Base-by-base conservation (phyloP, 2,329 filamentous ascomycete genomes). In the Penicillium sp. region DNA sequence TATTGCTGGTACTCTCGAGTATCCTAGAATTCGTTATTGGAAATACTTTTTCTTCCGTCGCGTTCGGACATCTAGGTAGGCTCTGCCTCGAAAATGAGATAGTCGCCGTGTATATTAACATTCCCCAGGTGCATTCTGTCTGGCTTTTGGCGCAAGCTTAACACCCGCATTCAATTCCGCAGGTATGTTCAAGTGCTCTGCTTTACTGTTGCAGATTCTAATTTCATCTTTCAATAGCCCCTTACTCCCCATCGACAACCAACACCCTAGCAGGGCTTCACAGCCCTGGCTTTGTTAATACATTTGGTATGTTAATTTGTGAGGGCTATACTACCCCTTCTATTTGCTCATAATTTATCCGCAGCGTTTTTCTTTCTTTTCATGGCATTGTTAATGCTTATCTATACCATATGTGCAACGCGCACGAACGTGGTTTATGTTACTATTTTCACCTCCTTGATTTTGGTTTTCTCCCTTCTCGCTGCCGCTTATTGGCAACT, bases 21-120 rank as follows among this genome's bases (percentile, higher is more conserved):
- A 46, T 71, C 12, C 62, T 69, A 24, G 68, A 72, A 44, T 72
- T 70, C 44, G 45, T 73, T 34, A 55, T 72, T 18, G 68, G 68
- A 39, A 71, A 71, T 27, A 67, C 63, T 5, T 64, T 65, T 34
- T 56, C 63, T 9, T 65, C 60, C 21, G 52, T 67, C 33, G 63
- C 65, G 7, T 67, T 67, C 30, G 52, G 52, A 23, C 52, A 55
- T 30, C 34, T 55, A 2, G 52, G 52, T 55, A 49, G 26, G 41
- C n/a, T 27, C 3, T 23, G 5, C 3, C 17, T 20, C 17, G 7
- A 15, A 7, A 3, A 12, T 36, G 24, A 44, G 21, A 13, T 12
- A 0, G 15, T 21, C 12, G 6, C 17, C 24, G n/a, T 8, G 23
- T 20, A 21, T 18, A 41, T 17, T 51, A 7, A 55, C 44, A 34